Evolutionary conservation across 106 monocot species (phyloP), one percentile per base, ranked within the genome.

Genomic region (Dioscorea zingiberensis): DNA sequence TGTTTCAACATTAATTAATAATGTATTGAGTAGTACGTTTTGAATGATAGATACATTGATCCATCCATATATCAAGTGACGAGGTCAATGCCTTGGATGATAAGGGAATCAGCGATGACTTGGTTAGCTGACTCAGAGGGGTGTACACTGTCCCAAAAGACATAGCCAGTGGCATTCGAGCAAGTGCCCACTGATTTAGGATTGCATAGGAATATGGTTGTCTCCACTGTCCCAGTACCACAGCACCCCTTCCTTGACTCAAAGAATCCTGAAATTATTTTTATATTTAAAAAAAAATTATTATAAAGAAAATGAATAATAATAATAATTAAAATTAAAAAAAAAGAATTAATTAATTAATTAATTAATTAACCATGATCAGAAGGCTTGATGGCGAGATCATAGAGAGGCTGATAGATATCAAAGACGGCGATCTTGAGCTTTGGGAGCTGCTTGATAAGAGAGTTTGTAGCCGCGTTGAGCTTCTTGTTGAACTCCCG

Each of bases 141-240:
- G 47, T 95, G 95, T 17, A 95, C 87, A 21, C 80, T 77, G 30
- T 91, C 95, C 85, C 85, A 95, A 64, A 91, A 95, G 58, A 95
- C 94, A 44, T 95, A 91, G 1, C 65, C 62, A 0, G 80, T 91
- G 0, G 94, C 94, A 54, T 95, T 91, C 3, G 58, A 4, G 66
- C 94, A 95, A 5, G 91, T 95, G 28, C 94, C 94, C 9, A 77
- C 38, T 10, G 85, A 85, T 18, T 88, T 81, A 1, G 77, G 74
- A 27, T 95, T 95, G 83, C 94, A 95, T 6, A 95, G 77, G 0
- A 91, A 18, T 47, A 80, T 47, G 0, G 84, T 64, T 18, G 83
- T 89, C 74, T 91, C 94, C 30, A 95, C 73, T 1, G 80, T 80
- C 27, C 94, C 91, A 1, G 87, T 95, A 14, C 94, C 94, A 48